Evolutionary conservation across 208 protist genomes (phyloP).

Genomic region (Histomonas meleagridis): DNA sequence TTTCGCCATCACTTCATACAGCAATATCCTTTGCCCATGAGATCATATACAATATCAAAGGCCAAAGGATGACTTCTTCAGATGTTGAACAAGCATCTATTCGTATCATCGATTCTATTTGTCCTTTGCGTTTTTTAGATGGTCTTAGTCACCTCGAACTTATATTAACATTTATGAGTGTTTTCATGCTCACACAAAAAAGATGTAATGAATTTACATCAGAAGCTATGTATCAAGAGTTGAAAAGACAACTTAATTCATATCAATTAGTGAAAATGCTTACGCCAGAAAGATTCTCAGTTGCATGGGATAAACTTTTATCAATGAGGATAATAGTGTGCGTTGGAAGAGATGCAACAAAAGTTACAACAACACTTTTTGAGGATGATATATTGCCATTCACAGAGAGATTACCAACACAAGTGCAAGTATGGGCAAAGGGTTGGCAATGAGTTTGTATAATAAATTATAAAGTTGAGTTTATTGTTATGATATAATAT

Average conservation of each 20-base stretch:
- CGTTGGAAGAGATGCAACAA: background rate
- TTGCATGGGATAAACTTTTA: background rate
- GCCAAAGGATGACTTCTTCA: no score
- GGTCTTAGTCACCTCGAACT: background rate
- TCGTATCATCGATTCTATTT: background rate
- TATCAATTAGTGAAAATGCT: background rate
- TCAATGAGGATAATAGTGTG: background rate
- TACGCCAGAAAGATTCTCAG: background rate
- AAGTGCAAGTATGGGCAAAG: no score
- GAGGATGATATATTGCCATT: background rate
- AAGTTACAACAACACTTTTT: background rate
- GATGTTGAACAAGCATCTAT: background rate
- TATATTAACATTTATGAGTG: background rate
- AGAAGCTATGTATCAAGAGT: background rate
- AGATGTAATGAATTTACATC: background rate
- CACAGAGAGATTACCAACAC: no score
- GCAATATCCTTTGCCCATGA: background rate
- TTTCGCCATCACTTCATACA: conserved; percentile 1
- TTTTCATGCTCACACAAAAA: background rate
- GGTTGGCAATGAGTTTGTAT: no score
- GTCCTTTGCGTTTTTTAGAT: background rate
- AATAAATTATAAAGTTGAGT: no score
- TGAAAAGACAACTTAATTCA: background rate
- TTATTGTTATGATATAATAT: no score
- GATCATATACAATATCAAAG: no score